Evolutionary conservation across 1,284 basidiomycete genomes (phyloP), one percentile per base, ranked within the genome.

Genomic region (Mrakiaceae sp.): DNA sequence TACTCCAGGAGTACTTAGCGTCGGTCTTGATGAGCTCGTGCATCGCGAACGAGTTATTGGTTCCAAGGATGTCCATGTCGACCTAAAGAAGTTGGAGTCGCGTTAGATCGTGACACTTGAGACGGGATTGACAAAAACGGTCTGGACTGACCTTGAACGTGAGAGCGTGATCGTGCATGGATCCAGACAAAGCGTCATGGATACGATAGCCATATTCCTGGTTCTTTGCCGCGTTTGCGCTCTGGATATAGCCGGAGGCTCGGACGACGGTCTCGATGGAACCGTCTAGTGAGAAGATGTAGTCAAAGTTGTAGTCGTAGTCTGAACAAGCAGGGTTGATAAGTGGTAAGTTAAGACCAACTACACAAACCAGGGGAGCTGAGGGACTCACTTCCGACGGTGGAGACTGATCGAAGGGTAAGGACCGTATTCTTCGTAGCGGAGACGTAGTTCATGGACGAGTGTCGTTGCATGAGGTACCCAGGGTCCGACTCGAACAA

Each of bases 191-290:
- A 2, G 68, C 69, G 46, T 74, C 70, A 62, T 74, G 70, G 55
- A 76, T 74, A 8, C 71, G 66, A 66, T 75, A 76, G 6, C 72
- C 70, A 58, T 72, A 75, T 3, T 71, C 70, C 42, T 69, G 68
- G 61, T 75, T 75, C 39, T 70, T 60, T 12, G 71, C 71, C 57
- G 71, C 73, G 64, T 70, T 74, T 0, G 74, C 73, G 2, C 66
- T 61, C 57, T 74, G 72, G 60, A 75, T 72, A 63, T 72, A 76
- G 2, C 75, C 74, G 4, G 73, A 74, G 6, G 75, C 75, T 14
- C 67, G 61, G 8, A 76, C 74, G 9, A 70, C 59, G 5, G 69
- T 70, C 68, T 74, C 71, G 54, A 76, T 69, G 2, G 69, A 68
- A 3, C 75, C 75, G 64, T 76, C 74, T 5, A 70, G 65, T 57